These are phyloP conservation scores for Dioscorea zingiberensis DNA, from an alignment of 106 monocot species.

Conservation along the genomic window DNA sequence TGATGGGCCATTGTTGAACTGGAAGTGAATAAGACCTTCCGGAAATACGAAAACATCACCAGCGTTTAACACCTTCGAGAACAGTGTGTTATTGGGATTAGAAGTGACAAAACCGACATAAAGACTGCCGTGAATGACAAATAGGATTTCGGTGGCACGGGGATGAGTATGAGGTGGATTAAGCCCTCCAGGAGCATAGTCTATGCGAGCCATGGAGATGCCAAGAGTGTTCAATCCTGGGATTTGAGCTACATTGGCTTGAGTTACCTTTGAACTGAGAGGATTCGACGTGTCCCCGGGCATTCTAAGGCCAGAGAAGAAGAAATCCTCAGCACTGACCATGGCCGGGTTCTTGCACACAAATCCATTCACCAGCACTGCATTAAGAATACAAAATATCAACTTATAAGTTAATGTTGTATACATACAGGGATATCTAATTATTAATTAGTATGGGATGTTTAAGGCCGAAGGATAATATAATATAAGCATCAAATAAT, in stretches of 20 bases:
- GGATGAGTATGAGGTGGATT: not conserved
- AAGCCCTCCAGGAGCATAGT: not conserved
- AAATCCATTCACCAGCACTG: not conserved
- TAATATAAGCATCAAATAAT: not conserved
- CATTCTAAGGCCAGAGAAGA: not conserved
- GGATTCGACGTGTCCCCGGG: not conserved
- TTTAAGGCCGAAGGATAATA: too few relatives aligned
- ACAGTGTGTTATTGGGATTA: not conserved
- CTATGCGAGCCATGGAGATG: not conserved
- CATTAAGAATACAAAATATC: not conserved
- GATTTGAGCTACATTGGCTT: not conserved
- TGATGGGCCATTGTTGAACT: not conserved
- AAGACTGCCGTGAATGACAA: not conserved
- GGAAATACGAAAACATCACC: not conserved
- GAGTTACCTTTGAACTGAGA: not conserved
- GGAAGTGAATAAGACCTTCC: not conserved
- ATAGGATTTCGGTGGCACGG: not conserved
- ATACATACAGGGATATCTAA: too few relatives aligned
- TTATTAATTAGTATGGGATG: too few relatives aligned
- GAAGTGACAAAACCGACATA: not conserved
- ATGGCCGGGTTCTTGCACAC: not conserved
- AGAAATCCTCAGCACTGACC: not conserved
- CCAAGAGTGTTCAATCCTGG: constrained; percentile 1
- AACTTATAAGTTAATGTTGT: not conserved
- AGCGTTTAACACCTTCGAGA: not conserved